These are phyloP conservation scores for Aspergillus hancockii DNA, from an alignment of 495 filamentous ascomycete genomes.

Conservation along the genomic window DNA sequence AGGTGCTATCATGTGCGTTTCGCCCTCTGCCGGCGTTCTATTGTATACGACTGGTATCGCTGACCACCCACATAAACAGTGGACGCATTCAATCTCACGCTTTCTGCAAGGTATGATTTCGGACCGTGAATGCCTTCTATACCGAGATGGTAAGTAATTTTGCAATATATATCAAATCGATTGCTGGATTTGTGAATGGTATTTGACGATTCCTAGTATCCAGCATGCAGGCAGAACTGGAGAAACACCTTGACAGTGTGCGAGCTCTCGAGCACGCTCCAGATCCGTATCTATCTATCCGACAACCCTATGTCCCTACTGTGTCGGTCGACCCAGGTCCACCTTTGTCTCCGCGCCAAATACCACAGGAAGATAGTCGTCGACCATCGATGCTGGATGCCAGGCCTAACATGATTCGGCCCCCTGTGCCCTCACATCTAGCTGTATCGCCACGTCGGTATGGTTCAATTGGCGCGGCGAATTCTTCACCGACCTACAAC, in stretches of 20 bases:
- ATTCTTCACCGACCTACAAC: slow-evolving; percentile 68
- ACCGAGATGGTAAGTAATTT: slow-evolving; percentile 53
- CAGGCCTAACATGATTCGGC: slow-evolving; percentile 49
- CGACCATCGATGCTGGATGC: slow-evolving; percentile 55
- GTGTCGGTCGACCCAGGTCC: slow-evolving; percentile 67
- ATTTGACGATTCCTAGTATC: slow-evolving; percentile 57
- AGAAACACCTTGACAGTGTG: slow-evolving; percentile 75
- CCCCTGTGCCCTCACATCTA: slow-evolving; percentile 77
- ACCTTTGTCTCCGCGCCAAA: slow-evolving; percentile 88
- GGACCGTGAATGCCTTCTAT: slow-evolving; percentile 59
- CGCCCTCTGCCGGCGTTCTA: not conserved
- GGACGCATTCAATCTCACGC: slow-evolving; percentile 76
- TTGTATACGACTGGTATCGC: not conserved
- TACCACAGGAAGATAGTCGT: slow-evolving; percentile 81
- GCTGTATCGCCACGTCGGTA: slow-evolving; percentile 78
- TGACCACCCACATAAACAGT: slow-evolving; percentile 34
- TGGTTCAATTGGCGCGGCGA: slow-evolving; percentile 76
- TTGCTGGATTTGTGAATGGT: not conserved
- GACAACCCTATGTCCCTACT: slow-evolving; percentile 74
- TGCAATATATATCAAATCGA: not conserved
- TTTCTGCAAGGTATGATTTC: slow-evolving; percentile 70
- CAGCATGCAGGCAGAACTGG: slow-evolving; percentile 79
- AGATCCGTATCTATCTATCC: slow-evolving; percentile 71
- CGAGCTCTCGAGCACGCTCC: slow-evolving; percentile 73
- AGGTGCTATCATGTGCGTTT: slow-evolving; percentile 70